Conservation (phyloP, 192 early-diverging fungal species). For the Backusella sp. region DNA sequence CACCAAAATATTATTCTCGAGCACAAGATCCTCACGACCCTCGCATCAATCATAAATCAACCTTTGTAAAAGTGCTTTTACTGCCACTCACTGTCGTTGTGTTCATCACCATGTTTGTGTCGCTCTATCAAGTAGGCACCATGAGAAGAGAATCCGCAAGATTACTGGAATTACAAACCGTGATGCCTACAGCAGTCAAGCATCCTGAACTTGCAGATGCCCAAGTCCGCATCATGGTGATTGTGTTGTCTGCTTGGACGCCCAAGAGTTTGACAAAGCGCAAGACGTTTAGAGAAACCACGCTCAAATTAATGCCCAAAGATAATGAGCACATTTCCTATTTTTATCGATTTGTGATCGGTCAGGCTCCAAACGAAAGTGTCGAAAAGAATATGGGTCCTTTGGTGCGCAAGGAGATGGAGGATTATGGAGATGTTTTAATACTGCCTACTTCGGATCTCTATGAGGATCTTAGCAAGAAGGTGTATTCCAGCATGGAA, state of each 20-base stretch:
- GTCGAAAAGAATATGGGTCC: conserved; percentile 40
- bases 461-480: conserved; percentile 53
- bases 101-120: conserved; percentile 54
- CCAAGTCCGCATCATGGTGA: conserved; percentile 47
- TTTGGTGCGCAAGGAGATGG: conserved; percentile 45
- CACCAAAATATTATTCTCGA: conserved; percentile 30
- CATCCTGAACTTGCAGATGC: conserved; percentile 26
- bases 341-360: conserved; percentile 52
- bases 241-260: conserved; percentile 59
- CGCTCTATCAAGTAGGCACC: conserved; percentile 45
- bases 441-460: conserved; percentile 54
- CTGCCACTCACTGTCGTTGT: conserved; percentile 49
- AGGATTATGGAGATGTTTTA: conserved; percentile 47
- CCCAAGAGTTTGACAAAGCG: conserved; percentile 49
- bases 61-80: conserved; percentile 39
- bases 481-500: conserved; percentile 54
- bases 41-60: conserved; percentile 32
- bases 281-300: conserved; percentile 45
- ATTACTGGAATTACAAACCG: conserved; percentile 23
- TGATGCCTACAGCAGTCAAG: conserved; percentile 28
- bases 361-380: conserved; percentile 44
- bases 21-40: conserved; percentile 22
- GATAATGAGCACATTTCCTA: conserved; percentile 42
- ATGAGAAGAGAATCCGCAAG: conserved; percentile 34
- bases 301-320: conserved; percentile 43